These are phyloP conservation scores for Graphilbum sp. DNA, from an alignment of 2,329 filamentous ascomycete genomes.

Conservation along the genomic window DNA sequence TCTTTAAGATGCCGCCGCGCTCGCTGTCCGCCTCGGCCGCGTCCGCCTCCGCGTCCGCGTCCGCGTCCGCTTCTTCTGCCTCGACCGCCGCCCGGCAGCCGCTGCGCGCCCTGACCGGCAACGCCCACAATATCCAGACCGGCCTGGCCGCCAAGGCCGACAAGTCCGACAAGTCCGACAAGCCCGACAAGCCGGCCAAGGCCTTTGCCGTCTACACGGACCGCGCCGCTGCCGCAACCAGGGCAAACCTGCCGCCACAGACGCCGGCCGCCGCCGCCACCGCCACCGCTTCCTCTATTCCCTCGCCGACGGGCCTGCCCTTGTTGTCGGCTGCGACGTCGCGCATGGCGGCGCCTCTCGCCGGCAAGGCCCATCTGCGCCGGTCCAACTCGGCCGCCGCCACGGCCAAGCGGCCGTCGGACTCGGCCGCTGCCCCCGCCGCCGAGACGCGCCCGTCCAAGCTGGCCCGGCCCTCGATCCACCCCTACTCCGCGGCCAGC, in stretches of 20 bases:
- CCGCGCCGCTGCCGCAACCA: constrained; percentile 23
- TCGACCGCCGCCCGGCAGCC: constrained; percentile 73
- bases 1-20: constrained; percentile 61
- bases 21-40: constrained; percentile 24
- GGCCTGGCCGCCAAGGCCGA: constrained; percentile 29
- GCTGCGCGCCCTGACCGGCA: constrained; percentile 52
- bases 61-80: constrained; percentile 28
- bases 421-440: constrained; percentile 15
- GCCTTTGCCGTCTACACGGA: constrained; percentile 80
- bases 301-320: constrained; percentile 11
- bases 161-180: constrained; percentile 18
- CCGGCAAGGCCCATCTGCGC: constrained; percentile 19
- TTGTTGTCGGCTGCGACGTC: constrained; percentile 7
- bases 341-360: constrained; percentile 10
- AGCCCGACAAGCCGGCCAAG: constrained; percentile 68
- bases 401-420: constrained; percentile 22
- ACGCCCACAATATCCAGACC: constrained; percentile 57
- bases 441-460: constrained; percentile 32
- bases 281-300: constrained; percentile 19
- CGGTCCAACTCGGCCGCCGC: constrained; percentile 12
- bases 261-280: not conserved
- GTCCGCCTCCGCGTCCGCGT: constrained; percentile 13
- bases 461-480: constrained; percentile 18
- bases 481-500: constrained; percentile 3
- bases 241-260: no score